A percentile compares a stretch with the other conserved stretches of the same genome.
These are phyloP conservation scores for Backusella liffmaniae DNA, from an alignment of 192 early-diverging fungal species.

Conservation along the genomic window DNA sequence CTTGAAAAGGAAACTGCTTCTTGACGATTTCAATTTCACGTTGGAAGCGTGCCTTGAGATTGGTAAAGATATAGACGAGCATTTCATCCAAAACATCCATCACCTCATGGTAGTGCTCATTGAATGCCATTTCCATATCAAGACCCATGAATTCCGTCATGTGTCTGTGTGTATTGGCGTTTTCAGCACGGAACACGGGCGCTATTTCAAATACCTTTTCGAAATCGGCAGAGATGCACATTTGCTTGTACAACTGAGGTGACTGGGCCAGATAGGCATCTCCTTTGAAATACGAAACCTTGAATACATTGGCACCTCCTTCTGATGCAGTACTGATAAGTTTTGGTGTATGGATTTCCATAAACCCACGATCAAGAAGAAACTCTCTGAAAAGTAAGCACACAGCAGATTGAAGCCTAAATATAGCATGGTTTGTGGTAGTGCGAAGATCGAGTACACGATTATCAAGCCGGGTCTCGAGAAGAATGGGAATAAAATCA, in stretches of 20 bases:
- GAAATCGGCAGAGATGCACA: conserved; percentile 96
- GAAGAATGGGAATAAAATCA: conserved; percentile 71
- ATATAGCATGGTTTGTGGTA: conserved; percentile 94
- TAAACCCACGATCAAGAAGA: conserved; percentile 73
- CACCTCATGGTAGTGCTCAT: conserved; percentile 99
- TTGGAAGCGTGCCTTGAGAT: conserved; percentile 80
- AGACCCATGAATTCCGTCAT: conserved; percentile 99
- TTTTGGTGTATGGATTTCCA: conserved; percentile 99
- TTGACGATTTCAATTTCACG: conserved; percentile 85
- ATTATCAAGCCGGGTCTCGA: conserved; percentile 95
- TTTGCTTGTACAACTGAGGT: conserved; percentile 99
- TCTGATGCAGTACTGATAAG: conserved; percentile 89
- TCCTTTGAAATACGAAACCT: conserved; percentile 93
- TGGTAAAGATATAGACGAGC: conserved; percentile 90
- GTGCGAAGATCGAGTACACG: conserved; percentile 94
- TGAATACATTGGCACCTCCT: conserved; percentile 97
- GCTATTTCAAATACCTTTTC: conserved; percentile 97
- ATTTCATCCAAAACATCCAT: conserved; percentile 90
- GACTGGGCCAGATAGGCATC: conserved; percentile 95
- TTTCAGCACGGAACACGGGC: conserved; percentile 97
- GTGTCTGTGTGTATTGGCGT: conserved; percentile 97
- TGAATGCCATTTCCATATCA: conserved; percentile 98
- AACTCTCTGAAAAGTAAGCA: conserved; percentile 95
- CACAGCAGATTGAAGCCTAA: conserved; percentile 94
- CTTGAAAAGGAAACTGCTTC: conserved; percentile 89